A percentile compares a stretch with the other conserved stretches of the same genome.
These are phyloP conservation scores for Coniosporium apollinis DNA, from an alignment of 495 filamentous ascomycete species.

Conservation along the genomic window DNA sequence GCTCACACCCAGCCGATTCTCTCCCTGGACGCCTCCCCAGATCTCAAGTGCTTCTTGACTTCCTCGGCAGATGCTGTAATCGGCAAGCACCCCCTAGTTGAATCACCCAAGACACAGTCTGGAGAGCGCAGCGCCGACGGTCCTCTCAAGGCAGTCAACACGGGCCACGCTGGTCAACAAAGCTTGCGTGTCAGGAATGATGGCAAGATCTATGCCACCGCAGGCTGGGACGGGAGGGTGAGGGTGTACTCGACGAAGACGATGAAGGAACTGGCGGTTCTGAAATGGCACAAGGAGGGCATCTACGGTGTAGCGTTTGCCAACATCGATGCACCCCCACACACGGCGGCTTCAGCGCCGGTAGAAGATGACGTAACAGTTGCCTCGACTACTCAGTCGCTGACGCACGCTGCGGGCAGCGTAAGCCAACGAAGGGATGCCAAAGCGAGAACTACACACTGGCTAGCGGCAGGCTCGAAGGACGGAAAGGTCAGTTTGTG, in stretches of 20 bases:
- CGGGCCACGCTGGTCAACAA: slow-evolving; percentile 85
- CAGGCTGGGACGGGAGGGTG: slow-evolving; percentile 75
- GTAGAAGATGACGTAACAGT: slow-evolving; percentile 19
- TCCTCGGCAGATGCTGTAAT: slow-evolving; percentile 66
- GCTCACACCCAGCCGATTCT: slow-evolving; percentile 74
- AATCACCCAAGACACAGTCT: slow-evolving; percentile 22
- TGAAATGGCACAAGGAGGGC: slow-evolving; percentile 90
- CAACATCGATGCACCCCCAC: slow-evolving; percentile 6
- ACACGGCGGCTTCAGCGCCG: not conserved
- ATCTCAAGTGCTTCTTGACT: slow-evolving; percentile 49
- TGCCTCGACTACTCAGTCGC: not conserved
- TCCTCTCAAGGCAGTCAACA: slow-evolving; percentile 44
- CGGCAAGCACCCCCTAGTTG: slow-evolving; percentile 33
- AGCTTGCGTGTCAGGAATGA: slow-evolving; percentile 61
- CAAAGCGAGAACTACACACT: slow-evolving; percentile 57
- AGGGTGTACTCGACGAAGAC: slow-evolving; percentile 68
- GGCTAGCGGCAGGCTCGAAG: slow-evolving; percentile 82
- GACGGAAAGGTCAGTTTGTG: slow-evolving; percentile 93
- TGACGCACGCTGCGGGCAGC: not conserved
- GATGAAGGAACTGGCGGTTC: slow-evolving; percentile 76
- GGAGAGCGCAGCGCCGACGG: slow-evolving; percentile 24
- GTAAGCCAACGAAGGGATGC: slow-evolving; percentile 30
- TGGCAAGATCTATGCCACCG: slow-evolving; percentile 71
- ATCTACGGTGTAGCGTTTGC: slow-evolving; percentile 80
- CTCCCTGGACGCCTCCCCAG: slow-evolving; percentile 49